Percentiles rank a stretch among this genome's conserved stretches.
Conservation (phyloP, 2,329 filamentous ascomycete species). For the Magnaporthiopsis incrustans region DNA sequence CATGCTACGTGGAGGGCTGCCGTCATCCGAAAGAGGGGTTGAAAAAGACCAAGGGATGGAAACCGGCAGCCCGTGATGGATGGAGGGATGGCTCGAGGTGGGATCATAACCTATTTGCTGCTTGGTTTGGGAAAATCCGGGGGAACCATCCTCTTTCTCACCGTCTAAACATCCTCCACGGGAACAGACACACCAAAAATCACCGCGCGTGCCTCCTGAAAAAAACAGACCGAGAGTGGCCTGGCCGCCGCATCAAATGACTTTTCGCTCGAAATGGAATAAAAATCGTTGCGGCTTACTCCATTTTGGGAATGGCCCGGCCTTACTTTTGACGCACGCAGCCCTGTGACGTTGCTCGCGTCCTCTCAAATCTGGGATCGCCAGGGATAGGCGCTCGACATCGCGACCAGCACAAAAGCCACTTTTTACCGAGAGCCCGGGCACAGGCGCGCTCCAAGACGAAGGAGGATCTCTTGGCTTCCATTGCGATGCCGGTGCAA, state of each 20-base stretch:
- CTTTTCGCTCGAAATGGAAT: no score
- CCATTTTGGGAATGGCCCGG: background rate
- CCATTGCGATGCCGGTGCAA: no score
- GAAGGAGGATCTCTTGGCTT: no score
- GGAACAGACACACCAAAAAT: background rate
- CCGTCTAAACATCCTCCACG: no score
- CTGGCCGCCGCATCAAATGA: background rate
- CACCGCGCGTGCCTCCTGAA: background rate
- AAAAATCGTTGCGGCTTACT: background rate
- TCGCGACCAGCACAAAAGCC: no score
- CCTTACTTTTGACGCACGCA: background rate
- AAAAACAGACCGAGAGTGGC: background rate
- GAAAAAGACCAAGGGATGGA: background rate
- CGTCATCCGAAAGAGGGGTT: background rate
- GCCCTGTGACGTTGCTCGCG: background rate
- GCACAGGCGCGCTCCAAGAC: no score
- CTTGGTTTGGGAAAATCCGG: background rate
- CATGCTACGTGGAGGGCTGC: background rate
- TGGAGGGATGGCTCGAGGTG: background rate
- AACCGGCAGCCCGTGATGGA: background rate
- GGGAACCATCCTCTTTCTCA: background rate
- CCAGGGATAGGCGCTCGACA: no score
- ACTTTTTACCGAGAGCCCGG: no score
- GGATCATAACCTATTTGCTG: no score
- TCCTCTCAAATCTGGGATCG: background rate